These are phyloP conservation scores for Salinomyces thailandicus DNA, from an alignment of 2,329 filamentous ascomycete genomes.

Conservation along the genomic window DNA sequence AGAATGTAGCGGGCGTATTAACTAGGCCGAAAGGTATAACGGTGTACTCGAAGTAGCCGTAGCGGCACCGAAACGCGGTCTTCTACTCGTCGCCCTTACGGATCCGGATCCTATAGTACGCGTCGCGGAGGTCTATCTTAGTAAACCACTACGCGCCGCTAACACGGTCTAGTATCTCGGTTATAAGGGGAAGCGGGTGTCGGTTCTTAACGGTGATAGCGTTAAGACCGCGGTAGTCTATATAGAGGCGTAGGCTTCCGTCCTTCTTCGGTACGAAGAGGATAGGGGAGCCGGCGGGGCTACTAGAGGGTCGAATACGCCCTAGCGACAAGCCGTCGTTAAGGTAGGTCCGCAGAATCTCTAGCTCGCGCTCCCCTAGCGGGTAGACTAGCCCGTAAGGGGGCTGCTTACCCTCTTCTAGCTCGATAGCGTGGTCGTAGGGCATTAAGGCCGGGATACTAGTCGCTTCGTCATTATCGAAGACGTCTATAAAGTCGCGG, in stretches of 20 bases:
- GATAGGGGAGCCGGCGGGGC: slow-evolving; percentile 6
- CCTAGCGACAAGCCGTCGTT: slow-evolving; percentile 1
- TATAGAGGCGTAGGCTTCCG: slow-evolving; percentile 10
- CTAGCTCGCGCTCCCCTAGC: slow-evolving; percentile 3
- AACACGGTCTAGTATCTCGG: slow-evolving; percentile 14
- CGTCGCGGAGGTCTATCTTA: slow-evolving; percentile 15
- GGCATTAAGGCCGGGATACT: not conserved
- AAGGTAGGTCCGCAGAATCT: not conserved
- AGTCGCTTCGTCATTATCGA: not conserved
- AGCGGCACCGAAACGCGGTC: slow-evolving; percentile 12
- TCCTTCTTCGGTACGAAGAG: slow-evolving; percentile 19
- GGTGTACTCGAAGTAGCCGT: slow-evolving; percentile 15
- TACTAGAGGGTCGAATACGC: slow-evolving; percentile 5
- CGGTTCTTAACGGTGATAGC: slow-evolving; percentile 20
- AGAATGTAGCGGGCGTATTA: slow-evolving; percentile 13
- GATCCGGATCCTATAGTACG: slow-evolving; percentile 19
- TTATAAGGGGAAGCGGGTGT: slow-evolving; percentile 17
- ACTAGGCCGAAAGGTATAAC: slow-evolving; percentile 19
- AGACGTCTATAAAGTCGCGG: not conserved
- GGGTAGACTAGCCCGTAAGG: slow-evolving; percentile 8
- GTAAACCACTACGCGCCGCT: slow-evolving; percentile 11
- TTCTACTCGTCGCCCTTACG: slow-evolving; percentile 17
- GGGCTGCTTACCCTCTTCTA: slow-evolving; percentile 5
- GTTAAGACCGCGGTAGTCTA: slow-evolving; percentile 21
- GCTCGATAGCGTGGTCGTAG: slow-evolving; percentile 8